Base-by-base conservation (phyloP, 495 filamentous ascomycete genomes). In the Corynascus novoguineensis region DNA sequence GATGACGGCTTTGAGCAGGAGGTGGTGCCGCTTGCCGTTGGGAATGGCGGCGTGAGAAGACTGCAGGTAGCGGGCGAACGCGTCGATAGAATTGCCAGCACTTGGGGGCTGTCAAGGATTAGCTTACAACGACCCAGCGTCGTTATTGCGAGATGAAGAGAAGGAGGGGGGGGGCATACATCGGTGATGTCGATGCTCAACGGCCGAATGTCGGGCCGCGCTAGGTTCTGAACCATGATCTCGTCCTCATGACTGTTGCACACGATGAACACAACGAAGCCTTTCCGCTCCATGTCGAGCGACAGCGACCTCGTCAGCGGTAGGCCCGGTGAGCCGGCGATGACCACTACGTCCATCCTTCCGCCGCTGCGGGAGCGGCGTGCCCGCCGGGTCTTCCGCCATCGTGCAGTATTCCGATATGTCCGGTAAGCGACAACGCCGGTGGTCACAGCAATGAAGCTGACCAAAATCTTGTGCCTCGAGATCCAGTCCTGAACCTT, bases 241-340 rank as follows among this genome's bases (percentile, higher is more conserved):
- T 97, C 95, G 59, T 97, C 95, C 47, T 93, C 87, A 42, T 81
- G 68, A 9, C 81, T 86, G 55, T 80, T 85, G 58, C 89, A 90
- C 0, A 93, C 86, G 48, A 98, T 76, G 64, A 88, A 97, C 22
- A 97, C 91, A 45, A 97, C 88, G 66, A 95, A 97, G 14, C 95
- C 95, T 49, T 91, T 82, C 49, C 90, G 81, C 69, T 97, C 93
- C 54, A 98, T 67, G 63, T 97, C 95, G 27, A 88, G 66, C 1
- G 89, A 82, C 55, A 98, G 81, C 15, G 88, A 87, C 58, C 84
- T 81, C 1, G 88, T 89, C 63, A 96, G 77, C 19, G 90, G 88
- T 56, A 93, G 83, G 57, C 85, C 81, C 5, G 89, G 84, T 1
- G 87, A 86, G 37, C 93, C 92, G 31, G 90, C 89, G 57, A 98